Evolutionary conservation across 768 basidiomycete species (phyloP), one percentile per base, ranked within the genome.

Genomic region (Rubroboletus satanas): DNA sequence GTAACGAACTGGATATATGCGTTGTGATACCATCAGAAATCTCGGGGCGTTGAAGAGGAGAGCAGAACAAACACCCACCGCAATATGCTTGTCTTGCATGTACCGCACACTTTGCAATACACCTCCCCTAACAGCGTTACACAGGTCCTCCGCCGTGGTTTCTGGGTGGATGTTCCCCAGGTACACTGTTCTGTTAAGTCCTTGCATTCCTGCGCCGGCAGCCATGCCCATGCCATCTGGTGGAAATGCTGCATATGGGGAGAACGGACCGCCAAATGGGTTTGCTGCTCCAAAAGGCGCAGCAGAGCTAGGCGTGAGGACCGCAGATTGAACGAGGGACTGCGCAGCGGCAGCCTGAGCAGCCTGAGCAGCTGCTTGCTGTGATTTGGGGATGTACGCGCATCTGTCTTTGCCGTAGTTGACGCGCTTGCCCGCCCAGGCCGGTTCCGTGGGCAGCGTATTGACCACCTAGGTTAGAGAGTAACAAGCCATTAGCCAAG

Each of bases 331-430:
- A 7, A 82, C 79, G 12, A 82, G 75, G 12, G 75, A 87, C 67
- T 91, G 89, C 0, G 89, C 89, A 5, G 89, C 90, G n/a, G 87
- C 90, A 26, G 87, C 88, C 65, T 92, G 90, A 7, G 90, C 90
- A 47, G 88, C 88, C 62, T 90, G 88, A 2, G 90, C 90, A 10
- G 89, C 90, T 0, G 84, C 93, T 74, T 89, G 94, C 73, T 88
- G 95, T 35, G 88, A 94, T 75, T 92, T 98, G 61, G 97, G 97
- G 26, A 98, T 89, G 69, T 97, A 98, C 11, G 95, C 95, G 61
- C 96, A 98, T 52, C 96, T 91, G 69, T 99, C 97, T 73, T 99
- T 99, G 66, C 96, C 96, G 64, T 95, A 99, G 73, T 94, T 96
- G 72, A 99, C 93, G 45, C 95, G 87, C 68, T 94, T 97, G 61